Conservation (phyloP, 2,329 filamentous ascomycete species). For the Apiospora malaysiana region DNA sequence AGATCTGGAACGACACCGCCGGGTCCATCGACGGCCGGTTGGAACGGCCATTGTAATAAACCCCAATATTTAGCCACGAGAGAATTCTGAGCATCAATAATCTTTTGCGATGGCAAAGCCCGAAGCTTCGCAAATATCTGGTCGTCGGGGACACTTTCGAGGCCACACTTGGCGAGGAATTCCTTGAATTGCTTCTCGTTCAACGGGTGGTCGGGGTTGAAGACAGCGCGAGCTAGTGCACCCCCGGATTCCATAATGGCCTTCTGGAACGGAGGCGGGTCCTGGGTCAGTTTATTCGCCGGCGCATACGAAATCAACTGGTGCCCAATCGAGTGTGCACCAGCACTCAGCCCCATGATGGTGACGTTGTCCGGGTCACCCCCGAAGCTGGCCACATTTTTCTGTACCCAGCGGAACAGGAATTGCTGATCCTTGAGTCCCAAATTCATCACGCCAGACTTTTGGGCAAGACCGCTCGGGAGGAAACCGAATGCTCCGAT, state of each 20-base stretch:
- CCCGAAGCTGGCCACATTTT: conserved; percentile 65
- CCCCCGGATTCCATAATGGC: conserved; percentile 64
- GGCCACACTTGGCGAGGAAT: conserved; percentile 57
- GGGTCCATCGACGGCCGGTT: conserved; percentile 68
- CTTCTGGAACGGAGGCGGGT: conserved; percentile 53
- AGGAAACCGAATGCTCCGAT: conserved; percentile 74
- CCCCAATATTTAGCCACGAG: conserved; percentile 52
- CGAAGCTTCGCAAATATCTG: conserved; percentile 59
- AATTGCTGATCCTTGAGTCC: conserved; percentile 68
- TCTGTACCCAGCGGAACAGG: conserved; percentile 64
- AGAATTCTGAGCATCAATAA: conserved; percentile 48
- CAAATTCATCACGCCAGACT: conserved; percentile 65
- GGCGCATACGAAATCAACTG: conserved; percentile 61
- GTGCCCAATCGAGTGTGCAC: conserved; percentile 72
- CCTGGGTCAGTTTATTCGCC: conserved; percentile 39
- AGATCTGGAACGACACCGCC: conserved; percentile 59
- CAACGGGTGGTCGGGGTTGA: conserved; percentile 58
- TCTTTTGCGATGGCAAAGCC: conserved; percentile 43
- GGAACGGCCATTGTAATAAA: conserved; percentile 66
- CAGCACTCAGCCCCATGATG: conserved; percentile 66
- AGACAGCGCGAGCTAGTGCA: conserved; percentile 60
- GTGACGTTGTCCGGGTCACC: conserved; percentile 65
- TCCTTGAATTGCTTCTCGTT: conserved; percentile 62
- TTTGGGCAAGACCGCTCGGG: conserved; percentile 57
- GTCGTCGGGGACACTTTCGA: conserved; percentile 54